Conservation (phyloP, 257 asterid species). For the Orobanche coerulescens region DNA sequence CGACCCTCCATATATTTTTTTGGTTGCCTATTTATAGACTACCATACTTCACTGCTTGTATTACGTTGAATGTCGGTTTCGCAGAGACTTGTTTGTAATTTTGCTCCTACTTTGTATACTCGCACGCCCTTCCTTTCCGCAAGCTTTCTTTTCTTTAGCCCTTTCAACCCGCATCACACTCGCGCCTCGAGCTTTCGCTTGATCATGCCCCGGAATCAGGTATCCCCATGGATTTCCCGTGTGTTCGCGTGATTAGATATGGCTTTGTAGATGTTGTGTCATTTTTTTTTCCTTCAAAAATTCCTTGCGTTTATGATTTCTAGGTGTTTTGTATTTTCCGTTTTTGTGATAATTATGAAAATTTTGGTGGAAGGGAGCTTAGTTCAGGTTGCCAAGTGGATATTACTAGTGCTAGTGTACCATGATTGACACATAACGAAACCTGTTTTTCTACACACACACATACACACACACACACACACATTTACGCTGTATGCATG, state of each 20-base stretch:
- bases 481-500: not conserved
- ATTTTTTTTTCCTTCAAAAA: not conserved
- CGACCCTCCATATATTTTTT: no score
- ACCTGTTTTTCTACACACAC: no score
- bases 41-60: not conserved
- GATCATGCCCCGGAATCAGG: conserved; percentile 59
- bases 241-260: not conserved
- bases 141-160: conserved; percentile 21
- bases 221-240: conserved; percentile 4
- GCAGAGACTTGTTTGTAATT: conserved; percentile 28
- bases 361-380: not conserved
- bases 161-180: conserved; percentile 13
- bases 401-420: not conserved
- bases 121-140: conserved; percentile 21
- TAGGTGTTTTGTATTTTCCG: not conserved
- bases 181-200: conserved; percentile 22
- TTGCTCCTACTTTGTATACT: conserved; percentile 18
- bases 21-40: conserved; percentile 15
- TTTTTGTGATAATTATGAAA: not conserved
- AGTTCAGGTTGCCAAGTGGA: not conserved
- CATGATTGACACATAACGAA: no score
- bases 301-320: not conserved
- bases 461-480: no score
- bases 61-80: conserved; percentile 46
- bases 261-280: not conserved